phyloP scores from a whole-genome alignment of 2,329 filamentous ascomycete genomes.

The Coniochaeta hoffmannii region DNA sequence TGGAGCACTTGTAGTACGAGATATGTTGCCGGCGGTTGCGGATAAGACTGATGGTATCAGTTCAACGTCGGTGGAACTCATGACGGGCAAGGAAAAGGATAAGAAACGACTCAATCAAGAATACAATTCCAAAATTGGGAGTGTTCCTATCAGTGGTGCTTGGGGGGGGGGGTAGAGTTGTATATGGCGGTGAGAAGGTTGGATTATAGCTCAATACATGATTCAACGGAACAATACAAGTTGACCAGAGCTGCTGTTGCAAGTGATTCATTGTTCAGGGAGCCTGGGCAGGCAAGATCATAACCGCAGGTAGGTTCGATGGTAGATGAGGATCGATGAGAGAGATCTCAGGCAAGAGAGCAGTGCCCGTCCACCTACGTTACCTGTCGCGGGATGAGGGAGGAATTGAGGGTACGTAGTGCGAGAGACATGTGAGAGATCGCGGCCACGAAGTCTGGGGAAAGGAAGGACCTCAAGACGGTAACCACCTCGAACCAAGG shows the following conservation, averaged over 20 bases:
- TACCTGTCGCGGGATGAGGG: background rate
- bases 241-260: constrained; percentile 1
- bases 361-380: background rate
- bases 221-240: constrained; percentile 9
- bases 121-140: constrained; percentile 11
- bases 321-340: too few species aligned
- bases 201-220: constrained; percentile 13
- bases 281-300: background rate
- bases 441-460: background rate
- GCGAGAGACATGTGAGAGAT: background rate
- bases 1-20: background rate
- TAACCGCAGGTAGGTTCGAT: background rate
- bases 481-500: background rate
- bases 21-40: background rate
- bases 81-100: constrained; percentile 8
- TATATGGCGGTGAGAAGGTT: background rate
- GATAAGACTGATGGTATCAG: background rate
- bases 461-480: background rate
- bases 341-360: background rate
- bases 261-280: background rate
- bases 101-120: constrained; percentile 7
- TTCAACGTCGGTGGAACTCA: constrained; percentile 8
- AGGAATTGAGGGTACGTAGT: background rate
- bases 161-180: background rate
- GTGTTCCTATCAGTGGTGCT: background rate